Percentiles rank a stretch among this genome's conserved stretches.
Conservation (phyloP, 139 green algal species). For the Chlorella sp. region DNA sequence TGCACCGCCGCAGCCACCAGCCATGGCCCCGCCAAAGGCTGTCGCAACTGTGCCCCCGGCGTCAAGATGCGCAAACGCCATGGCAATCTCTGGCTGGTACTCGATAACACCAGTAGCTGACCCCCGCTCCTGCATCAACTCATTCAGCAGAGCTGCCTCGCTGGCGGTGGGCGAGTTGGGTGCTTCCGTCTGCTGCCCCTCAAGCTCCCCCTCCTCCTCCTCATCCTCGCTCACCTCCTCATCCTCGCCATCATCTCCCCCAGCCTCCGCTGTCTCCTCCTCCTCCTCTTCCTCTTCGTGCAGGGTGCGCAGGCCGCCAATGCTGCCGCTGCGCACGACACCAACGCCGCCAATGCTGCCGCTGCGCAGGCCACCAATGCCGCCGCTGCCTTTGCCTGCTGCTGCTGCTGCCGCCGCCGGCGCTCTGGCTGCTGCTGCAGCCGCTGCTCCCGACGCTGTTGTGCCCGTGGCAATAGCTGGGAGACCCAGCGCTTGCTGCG, state of each 20-base stretch:
- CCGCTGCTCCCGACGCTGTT: not conserved
- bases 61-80: not conserved
- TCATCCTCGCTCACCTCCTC: not conserved
- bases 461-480: not conserved
- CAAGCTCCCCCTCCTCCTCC: not conserved
- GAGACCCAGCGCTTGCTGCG: not conserved
- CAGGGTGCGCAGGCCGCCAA: too few relatives aligned
- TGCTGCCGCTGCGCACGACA: not conserved
- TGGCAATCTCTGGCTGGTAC: not conserved
- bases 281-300: not conserved
- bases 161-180: slow-evolving; percentile 11
- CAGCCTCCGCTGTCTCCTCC: not conserved
- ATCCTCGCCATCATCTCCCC: not conserved
- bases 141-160: slow-evolving; percentile 12
- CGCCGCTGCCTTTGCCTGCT: not conserved
- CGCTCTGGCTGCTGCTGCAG: too few relatives aligned
- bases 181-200: not conserved
- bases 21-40: not conserved
- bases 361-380: too few relatives aligned
- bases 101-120: not conserved
- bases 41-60: not conserved
- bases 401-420: too few relatives aligned
- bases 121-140: slow-evolving; percentile 8
- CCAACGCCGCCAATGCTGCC: not conserved
- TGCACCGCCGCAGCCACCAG: not conserved